These are phyloP conservation scores for Botrytis pseudocinerea DNA, from an alignment of 2,329 filamentous ascomycete genomes.

Conservation along the genomic window DNA sequence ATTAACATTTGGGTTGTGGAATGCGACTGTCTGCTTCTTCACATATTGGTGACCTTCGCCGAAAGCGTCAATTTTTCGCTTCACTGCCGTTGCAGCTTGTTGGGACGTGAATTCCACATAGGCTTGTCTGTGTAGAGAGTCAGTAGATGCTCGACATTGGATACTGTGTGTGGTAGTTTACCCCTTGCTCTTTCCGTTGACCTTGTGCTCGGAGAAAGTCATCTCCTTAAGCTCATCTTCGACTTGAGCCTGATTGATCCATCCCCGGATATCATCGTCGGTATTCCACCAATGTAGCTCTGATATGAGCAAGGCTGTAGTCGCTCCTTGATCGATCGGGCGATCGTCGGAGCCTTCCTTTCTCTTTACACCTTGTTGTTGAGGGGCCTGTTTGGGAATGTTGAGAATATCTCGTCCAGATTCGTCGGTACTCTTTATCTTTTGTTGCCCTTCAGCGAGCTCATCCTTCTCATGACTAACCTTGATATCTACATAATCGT, in stretches of 20 bases:
- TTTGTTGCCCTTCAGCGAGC: conserved; percentile 43
- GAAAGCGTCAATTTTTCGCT: conserved; percentile 72
- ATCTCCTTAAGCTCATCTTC: conserved; percentile 88
- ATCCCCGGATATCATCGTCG: conserved; percentile 90
- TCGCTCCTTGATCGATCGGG: conserved; percentile 59
- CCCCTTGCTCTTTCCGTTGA: conserved; percentile 99
- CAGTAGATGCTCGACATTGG: neutral
- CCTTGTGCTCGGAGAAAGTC: conserved; percentile 97
- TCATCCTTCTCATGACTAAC: conserved; percentile 42
- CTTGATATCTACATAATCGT: conserved; percentile 47
- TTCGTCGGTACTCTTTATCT: conserved; percentile 47
- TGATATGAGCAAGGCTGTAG: conserved; percentile 76
- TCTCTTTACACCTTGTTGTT: conserved; percentile 59
- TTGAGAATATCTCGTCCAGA: conserved; percentile 40
- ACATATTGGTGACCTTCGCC: conserved; percentile 53
- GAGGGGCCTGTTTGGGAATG: conserved; percentile 43
- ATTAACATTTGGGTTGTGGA: conserved; percentile 75
- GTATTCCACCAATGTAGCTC: conserved; percentile 97
- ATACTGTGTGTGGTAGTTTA: conserved; percentile 49
- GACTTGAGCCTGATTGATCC: conserved; percentile 74
- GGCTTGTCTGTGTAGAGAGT: conserved; percentile 54
- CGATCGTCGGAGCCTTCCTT: conserved; percentile 61
- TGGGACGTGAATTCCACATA: conserved; percentile 83
- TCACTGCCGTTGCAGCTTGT: conserved; percentile 82
- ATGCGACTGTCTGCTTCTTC: conserved; percentile 71